Base-by-base conservation (phyloP, 176 grass and related monocot genomes). In the Triticum dicoccoides region DNA sequence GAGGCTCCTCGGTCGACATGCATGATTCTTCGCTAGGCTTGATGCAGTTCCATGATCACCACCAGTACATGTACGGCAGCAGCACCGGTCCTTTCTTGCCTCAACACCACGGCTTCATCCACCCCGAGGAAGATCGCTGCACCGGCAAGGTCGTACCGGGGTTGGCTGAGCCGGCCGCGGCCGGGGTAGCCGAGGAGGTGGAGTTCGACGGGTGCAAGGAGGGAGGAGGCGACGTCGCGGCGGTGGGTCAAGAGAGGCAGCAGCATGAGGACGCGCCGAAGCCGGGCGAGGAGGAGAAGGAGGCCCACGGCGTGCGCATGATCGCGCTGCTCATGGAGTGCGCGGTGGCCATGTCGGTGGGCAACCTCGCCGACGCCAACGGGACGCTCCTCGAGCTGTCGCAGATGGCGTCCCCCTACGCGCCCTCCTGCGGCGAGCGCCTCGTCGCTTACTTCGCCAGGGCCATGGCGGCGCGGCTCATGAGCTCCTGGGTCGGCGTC, bases 401-500 rank as follows among this genome's bases (percentile, higher is more conserved):
- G 6, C 90, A 94, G 61, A 79, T 69, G 81, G 82, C 90, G 11
- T 94, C 92, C 4, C 92, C 92, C 5, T 94, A 92, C 66, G 58
- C 87, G 5, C 2, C 90, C 4, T 92, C 90, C 2, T 94, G 87
- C 78, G 87, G 89, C 11, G 92, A 94, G 85, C 82, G 92, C 2
- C 85, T 94, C 25, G 90, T 92, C 14, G 90, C 92, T 39, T 94
- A 94, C 90, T 94, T 94, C 87, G 37, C 85, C 41, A 51, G 27
- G 64, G 90, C 85, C 67, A 65, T 94, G 92, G 82, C 78, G 9
- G 79, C 90, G 30, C 79, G 90, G 74, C 52, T 92, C 49, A 62
- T 90, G 78, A 86, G 80, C 75, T 86, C 90, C 12, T 92, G 93
- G 85, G n/a, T 91, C 21, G 93, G 93, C 49, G 27, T 90, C 68